These are phyloP conservation scores for Reutealis trisperma DNA, from an alignment of 345 rosid species.

Conservation along the genomic window DNA sequence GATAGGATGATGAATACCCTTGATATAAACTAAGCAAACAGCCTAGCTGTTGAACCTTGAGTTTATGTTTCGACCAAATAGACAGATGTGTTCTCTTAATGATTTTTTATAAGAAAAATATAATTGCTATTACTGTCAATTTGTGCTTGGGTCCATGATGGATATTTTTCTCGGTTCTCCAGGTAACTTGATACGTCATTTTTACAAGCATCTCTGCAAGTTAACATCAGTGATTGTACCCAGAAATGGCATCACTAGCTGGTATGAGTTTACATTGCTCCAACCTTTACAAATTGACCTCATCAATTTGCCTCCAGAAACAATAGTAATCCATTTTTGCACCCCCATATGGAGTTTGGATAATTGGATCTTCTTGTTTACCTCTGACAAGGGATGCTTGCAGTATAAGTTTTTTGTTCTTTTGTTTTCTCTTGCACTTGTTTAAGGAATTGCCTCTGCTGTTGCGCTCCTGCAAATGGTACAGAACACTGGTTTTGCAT, in stretches of 20 bases:
- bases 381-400: not conserved
- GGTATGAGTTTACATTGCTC: not conserved
- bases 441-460: not conserved
- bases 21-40: not conserved
- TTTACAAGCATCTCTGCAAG: not conserved
- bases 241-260: not conserved
- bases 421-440: not conserved
- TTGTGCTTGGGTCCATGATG: not conserved
- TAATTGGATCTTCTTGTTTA: not conserved
- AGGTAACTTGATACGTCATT: not conserved
- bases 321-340: not conserved
- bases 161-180: not conserved
- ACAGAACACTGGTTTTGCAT: not conserved
- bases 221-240: not conserved
- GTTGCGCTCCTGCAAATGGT: not conserved
- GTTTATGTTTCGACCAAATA: not conserved
- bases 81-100: not conserved
- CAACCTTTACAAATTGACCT: not conserved
- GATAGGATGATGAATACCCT: not conserved
- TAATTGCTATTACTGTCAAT: not conserved
- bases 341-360: not conserved
- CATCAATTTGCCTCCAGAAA: not conserved
- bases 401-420: too few species aligned
- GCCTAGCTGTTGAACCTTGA: not conserved
- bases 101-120: not conserved